Percentiles rank a stretch among this genome's conserved stretches.
phyloP scores from a whole-genome alignment of 768 basidiomycete species.

The Rhodocollybia butyracea region DNA sequence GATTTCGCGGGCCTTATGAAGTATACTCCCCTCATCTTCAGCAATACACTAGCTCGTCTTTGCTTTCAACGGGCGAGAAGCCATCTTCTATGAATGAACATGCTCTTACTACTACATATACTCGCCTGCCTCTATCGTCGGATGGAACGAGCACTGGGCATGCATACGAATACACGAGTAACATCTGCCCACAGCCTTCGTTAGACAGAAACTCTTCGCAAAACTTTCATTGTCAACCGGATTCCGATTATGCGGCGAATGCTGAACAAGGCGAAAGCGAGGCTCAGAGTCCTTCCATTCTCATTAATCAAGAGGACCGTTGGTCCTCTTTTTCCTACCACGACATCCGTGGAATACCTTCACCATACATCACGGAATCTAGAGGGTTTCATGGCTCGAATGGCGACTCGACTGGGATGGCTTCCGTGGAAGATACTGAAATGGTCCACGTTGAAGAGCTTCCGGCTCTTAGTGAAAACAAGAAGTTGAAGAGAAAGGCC shows the following conservation, averaged over 20 bases:
- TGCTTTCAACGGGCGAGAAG: too few relatives aligned
- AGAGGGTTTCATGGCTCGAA: neutral
- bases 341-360: neutral
- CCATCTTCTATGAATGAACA: too few relatives aligned
- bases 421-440: neutral
- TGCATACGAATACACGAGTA: too few relatives aligned
- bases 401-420: neutral
- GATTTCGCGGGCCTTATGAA: too few relatives aligned
- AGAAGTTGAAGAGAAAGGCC: conserved; percentile 36
- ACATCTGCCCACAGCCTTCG: too few relatives aligned
- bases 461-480: neutral
- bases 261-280: neutral
- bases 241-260: neutral
- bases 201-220: too few relatives aligned
- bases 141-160: too few relatives aligned
- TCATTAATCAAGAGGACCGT: neutral
- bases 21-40: too few relatives aligned
- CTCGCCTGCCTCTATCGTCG: too few relatives aligned
- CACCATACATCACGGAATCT: neutral
- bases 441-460: neutral
- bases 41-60: too few relatives aligned
- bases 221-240: neutral
- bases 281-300: neutral
- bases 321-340: neutral
- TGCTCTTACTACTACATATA: too few relatives aligned